These are phyloP conservation scores for Ophiostoma australiae DNA, from an alignment of 2,329 filamentous ascomycete species.

Conservation along the genomic window DNA sequence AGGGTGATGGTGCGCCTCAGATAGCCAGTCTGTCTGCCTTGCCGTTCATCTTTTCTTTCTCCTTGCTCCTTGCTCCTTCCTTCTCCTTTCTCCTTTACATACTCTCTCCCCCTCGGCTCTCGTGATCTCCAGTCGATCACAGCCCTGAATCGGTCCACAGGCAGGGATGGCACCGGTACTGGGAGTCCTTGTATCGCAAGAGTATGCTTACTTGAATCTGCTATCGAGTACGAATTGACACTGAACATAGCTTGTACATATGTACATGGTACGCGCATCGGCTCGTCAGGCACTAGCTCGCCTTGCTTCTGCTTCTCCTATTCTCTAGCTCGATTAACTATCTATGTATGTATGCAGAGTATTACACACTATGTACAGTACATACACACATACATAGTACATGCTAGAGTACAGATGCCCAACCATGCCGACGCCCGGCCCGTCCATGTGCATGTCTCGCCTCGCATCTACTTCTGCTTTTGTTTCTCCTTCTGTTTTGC, in stretches of 20 bases:
- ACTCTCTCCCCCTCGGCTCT: background rate
- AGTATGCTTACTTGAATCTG: background rate
- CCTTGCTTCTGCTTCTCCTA: background rate
- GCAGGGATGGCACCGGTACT: background rate
- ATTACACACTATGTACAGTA: no score
- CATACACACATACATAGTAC: no score
- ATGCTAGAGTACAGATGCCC: background rate
- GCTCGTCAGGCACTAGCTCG: slow-evolving; percentile 5
- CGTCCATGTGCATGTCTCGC: background rate
- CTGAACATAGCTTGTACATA: no score
- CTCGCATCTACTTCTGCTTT: slow-evolving; percentile 1
- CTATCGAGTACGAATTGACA: no score
- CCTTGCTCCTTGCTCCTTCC: background rate
- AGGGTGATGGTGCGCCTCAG: background rate
- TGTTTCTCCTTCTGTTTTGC: background rate
- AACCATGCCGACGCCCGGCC: background rate
- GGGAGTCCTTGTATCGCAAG: background rate
- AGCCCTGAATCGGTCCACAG: slow-evolving; percentile 9
- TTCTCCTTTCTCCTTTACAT: background rate
- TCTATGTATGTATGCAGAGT: no score
- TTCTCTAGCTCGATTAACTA: background rate
- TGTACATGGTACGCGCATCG: background rate
- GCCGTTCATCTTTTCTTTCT: no score
- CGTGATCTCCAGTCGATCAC: slow-evolving; percentile 11
- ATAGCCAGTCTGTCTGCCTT: background rate